Base-by-base conservation (phyloP, 2,329 filamentous ascomycete genomes). In the Aspergillus tamarii region DNA sequence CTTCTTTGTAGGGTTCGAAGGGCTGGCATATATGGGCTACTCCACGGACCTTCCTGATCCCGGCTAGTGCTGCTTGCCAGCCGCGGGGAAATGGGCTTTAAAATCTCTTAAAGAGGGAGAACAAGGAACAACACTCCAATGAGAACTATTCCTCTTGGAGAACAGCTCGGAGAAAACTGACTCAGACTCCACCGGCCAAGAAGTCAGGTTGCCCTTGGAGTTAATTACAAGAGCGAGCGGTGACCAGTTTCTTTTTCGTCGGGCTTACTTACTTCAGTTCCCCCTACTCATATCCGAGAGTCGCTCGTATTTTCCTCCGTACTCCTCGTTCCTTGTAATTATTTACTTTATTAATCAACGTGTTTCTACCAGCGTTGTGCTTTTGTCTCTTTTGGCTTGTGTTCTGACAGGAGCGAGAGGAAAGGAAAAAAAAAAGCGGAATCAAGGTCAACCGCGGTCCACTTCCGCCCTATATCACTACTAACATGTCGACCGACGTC, bases 401-500 rank as follows among this genome's bases (percentile, higher is more conserved):
- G 14, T 30, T 50, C 26, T 26, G 46, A 50, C 8, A 19, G 16
- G n/a, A 28, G 46, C 46, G 46, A 50, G 46, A 50, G 46, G 46
- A 50, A 50, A 16, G n/a, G n/a, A 26, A 26, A 9, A 19, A 48
- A 50, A 26, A 52, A 34, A 30, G 48, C 19, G 28, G 19, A 32
- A 32, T 52, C 48, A 64, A 65, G 59, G 63, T 67, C 59, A 63
- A 67, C 56, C 54, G 54, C 55, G 36, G 61, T 57, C 57, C 48
- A 48, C 43, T 43, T 57, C 48, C 32, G 26, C 61, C 41, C 52
- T 19, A 26, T 57, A 60, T 54, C 60, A 58, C 59, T 69, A 73
- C 48, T 56, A 30, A 65, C 62, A 75, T 74, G 73, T 65, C 67
- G 55, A 70, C 66, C 56, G 69, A 68, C 58, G 41, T 65, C 53